Conservation (phyloP, 108 stramenopile species). For the Cyclotella choctawhatcheeana region DNA sequence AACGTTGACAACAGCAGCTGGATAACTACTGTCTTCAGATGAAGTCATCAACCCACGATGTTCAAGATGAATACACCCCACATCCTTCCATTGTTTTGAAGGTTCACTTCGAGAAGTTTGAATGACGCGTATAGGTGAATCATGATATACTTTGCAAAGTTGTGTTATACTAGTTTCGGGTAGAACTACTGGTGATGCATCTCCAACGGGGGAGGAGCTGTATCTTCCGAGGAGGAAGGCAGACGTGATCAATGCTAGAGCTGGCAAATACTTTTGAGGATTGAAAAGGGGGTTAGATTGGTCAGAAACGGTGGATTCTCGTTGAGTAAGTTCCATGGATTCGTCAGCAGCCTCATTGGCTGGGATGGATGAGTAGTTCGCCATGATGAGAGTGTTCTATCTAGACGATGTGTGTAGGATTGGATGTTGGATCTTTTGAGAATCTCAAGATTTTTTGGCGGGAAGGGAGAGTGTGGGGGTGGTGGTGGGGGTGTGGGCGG, state of each 20-base stretch:
- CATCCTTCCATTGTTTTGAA: conserved; percentile 65
- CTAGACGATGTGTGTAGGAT: background rate
- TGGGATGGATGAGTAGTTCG: conserved; percentile 1
- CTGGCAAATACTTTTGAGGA: background rate
- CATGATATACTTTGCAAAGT: conserved; percentile 23
- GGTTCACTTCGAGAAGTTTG: conserved; percentile 68
- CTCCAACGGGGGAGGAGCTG: background rate
- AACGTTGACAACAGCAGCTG: conserved; percentile 65
- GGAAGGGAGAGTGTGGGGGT: background rate
- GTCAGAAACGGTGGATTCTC: conserved; percentile 7
- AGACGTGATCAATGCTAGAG: background rate
- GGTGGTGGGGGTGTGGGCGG: too few species aligned
- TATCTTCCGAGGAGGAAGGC: background rate
- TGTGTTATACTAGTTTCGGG: background rate
- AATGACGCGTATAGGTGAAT: conserved; percentile 35
- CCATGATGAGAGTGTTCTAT: background rate
- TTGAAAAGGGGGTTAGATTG: background rate
- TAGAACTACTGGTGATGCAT: background rate
- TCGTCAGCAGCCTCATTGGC: background rate
- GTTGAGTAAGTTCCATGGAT: conserved; percentile 15
- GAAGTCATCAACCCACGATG: background rate
- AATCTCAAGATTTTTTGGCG: background rate
- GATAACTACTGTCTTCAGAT: conserved; percentile 31
- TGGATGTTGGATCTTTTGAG: background rate
- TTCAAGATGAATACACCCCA: conserved; percentile 55